Percentiles rank a stretch among this genome's conserved stretches.
These are phyloP conservation scores for Tulasnella sp. DNA, from an alignment of 768 basidiomycete species.

Conservation along the genomic window DNA sequence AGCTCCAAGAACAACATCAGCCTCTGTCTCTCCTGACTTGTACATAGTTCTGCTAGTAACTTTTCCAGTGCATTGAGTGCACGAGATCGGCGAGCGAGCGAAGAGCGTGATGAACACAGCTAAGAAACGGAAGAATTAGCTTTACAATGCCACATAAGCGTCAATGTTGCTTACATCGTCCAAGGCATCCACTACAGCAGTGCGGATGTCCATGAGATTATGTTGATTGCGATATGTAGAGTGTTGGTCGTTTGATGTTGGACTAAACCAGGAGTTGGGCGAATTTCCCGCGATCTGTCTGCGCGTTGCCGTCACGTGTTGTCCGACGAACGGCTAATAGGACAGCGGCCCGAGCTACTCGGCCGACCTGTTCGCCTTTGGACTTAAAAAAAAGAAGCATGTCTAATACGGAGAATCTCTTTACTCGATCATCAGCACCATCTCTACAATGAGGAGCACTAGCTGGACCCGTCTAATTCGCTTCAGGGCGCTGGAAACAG, in stretches of 20 bases:
- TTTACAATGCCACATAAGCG: not conserved
- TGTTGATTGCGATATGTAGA: not conserved
- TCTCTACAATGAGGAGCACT: too few relatives aligned
- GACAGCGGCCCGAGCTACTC: too few relatives aligned
- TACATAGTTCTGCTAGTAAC: conserved; percentile 35
- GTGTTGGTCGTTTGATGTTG: not conserved
- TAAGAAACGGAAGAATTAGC: conserved; percentile 24
- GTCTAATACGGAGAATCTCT: too few relatives aligned
- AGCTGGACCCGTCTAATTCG: conserved; percentile 78
- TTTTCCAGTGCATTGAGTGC: conserved; percentile 40
- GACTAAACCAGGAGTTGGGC: not conserved
- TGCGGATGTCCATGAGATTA: conserved; percentile 10
- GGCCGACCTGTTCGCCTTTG: too few relatives aligned
- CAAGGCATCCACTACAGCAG: conserved; percentile 35
- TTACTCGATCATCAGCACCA: too few relatives aligned
- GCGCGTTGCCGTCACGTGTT: too few relatives aligned
- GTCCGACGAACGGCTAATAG: too few relatives aligned
- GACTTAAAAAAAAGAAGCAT: too few relatives aligned
- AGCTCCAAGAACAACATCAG: conserved; percentile 46
- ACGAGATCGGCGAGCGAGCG: conserved; percentile 36
- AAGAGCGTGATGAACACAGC: conserved; percentile 52
- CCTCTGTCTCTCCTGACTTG: conserved; percentile 27
- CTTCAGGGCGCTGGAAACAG: conserved; percentile 64
- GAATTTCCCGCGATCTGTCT: not conserved
- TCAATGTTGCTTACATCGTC: conserved; percentile 45